These are phyloP conservation scores for Avicennia marina DNA, from an alignment of 257 asterid species.

Conservation along the genomic window DNA sequence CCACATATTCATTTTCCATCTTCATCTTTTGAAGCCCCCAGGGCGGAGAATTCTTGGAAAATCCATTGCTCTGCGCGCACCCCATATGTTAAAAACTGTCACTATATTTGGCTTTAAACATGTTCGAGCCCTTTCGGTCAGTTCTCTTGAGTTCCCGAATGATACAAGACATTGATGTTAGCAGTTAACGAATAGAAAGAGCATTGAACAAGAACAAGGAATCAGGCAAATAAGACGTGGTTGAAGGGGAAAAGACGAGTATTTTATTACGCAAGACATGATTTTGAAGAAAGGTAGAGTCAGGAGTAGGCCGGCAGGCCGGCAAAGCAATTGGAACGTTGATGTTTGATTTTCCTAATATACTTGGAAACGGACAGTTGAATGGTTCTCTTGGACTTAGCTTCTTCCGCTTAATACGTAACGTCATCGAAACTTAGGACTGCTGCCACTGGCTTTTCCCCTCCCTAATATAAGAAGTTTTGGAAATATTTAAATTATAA, in stretches of 20 bases:
- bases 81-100: constrained; percentile 38
- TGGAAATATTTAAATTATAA: too few relatives aligned
- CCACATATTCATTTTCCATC: constrained; percentile 42
- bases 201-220: constrained; percentile 33
- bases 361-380: neutral
- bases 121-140: neutral
- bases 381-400: constrained; percentile 18
- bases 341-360: neutral
- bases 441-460: constrained; percentile 13
- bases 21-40: constrained; percentile 43
- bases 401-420: constrained; percentile 26
- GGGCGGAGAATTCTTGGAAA: constrained; percentile 38
- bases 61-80: constrained; percentile 41
- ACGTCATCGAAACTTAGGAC: constrained; percentile 9
- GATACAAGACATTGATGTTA: neutral
- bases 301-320: constrained; percentile 29
- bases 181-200: constrained; percentile 22
- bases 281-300: neutral
- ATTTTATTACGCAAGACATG: constrained; percentile 8
- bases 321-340: constrained; percentile 16
- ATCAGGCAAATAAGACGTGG: constrained; percentile 32
- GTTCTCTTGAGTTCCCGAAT: constrained; percentile 3
- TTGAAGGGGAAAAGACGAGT: constrained; percentile 6
- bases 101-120: too few relatives aligned
- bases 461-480: too few relatives aligned